phyloP scores from a whole-genome alignment of 768 basidiomycete species.

The Lactarius indigo region DNA sequence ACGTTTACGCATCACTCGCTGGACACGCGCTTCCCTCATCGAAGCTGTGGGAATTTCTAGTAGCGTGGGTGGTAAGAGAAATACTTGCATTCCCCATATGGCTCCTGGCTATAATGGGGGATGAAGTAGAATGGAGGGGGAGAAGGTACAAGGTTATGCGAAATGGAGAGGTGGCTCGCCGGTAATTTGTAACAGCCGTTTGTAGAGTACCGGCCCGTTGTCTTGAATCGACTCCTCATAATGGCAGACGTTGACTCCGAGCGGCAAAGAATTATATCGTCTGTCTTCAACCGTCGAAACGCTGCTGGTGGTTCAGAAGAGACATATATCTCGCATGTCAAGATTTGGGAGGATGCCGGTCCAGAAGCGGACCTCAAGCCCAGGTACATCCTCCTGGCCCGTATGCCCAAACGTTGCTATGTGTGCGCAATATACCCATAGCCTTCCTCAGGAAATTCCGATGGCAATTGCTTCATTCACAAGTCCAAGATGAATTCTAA shows the following conservation, averaged over 20 bases:
- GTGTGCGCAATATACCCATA: constrained; percentile 4
- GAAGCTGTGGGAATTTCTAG: constrained; percentile 56
- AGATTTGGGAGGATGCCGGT: constrained; percentile 88
- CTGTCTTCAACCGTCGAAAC: constrained; percentile 76
- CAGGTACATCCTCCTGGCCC: constrained; percentile 85
- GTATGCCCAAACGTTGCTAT: constrained; percentile 50
- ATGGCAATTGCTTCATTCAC: constrained; percentile 74
- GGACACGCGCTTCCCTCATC: constrained; percentile 54
- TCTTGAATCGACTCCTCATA: constrained; percentile 1
- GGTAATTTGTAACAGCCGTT: neutral
- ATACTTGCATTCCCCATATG: constrained; percentile 85
- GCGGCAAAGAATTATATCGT: constrained; percentile 70
- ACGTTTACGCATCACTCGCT: constrained; percentile 75
- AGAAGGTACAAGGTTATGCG: constrained; percentile 64
- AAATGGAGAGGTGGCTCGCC: constrained; percentile 51
- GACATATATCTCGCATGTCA: constrained; percentile 81
- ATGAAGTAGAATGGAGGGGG: constrained; percentile 87
- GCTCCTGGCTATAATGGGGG: constrained; percentile 73
- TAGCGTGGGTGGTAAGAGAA: constrained; percentile 81
- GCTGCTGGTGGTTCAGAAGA: constrained; percentile 65
- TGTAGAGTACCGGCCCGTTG: constrained; percentile 8
- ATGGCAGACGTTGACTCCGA: constrained; percentile 49
- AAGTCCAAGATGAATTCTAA: constrained; percentile 97
- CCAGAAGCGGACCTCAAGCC: constrained; percentile 73
- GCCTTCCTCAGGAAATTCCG: constrained; percentile 48